Evolutionary conservation across 2,329 filamentous ascomycete species (phyloP).

Genomic region (Aspergillus oerlinghausenensis): DNA sequence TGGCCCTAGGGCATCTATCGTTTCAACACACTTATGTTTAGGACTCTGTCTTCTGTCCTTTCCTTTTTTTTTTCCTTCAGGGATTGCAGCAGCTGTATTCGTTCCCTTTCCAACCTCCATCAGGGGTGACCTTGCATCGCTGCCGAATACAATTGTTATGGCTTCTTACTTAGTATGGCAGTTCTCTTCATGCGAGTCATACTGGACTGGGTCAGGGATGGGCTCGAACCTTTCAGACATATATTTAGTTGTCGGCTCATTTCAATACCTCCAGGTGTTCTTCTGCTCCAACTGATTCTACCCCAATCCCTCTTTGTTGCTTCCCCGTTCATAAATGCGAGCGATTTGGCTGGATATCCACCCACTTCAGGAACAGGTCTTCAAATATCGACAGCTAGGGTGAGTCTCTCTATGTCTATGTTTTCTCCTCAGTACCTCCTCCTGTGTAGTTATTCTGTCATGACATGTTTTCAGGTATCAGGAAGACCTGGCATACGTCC

Average conservation of each 20-base stretch:
- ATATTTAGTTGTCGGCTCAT: constrained; percentile 9
- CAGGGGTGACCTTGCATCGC: not conserved
- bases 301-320: not conserved
- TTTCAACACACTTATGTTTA: not conserved
- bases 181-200: not conserved
- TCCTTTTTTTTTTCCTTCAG: not conserved
- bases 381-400: not conserved
- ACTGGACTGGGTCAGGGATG: not conserved
- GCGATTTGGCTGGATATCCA: not conserved
- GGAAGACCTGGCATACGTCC: not conserved
- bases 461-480: not conserved
- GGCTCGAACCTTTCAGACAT: constrained; percentile 1
- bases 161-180: not conserved
- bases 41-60: not conserved
- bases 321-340: not conserved
- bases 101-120: not conserved
- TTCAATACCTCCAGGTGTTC: not conserved
- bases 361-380: not conserved
- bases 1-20: not conserved
- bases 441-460: not conserved
- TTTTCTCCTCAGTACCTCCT: not conserved
- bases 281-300: not conserved
- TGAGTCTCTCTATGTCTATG: not conserved
- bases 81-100: not conserved
- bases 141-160: not conserved